Base-by-base conservation (phyloP, 78 protist species). In the Bodo saltans region DNA sequence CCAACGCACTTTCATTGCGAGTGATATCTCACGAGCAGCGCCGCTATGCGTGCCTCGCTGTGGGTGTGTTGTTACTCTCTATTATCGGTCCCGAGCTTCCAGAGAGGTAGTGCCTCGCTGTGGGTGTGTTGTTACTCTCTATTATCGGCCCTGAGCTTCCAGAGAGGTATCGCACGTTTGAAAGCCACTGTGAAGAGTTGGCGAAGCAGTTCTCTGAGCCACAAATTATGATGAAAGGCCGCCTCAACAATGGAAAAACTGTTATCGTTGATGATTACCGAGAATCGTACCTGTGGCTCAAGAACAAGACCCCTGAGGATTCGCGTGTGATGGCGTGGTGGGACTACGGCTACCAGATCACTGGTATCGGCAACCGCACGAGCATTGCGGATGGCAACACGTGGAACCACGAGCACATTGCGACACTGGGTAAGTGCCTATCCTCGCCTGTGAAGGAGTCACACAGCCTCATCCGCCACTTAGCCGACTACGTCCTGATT, bases 301-400 rank as follows among this genome's bases (percentile, higher is more conserved):
- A 91, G 27, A 41, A 80, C 72, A 98, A 97, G 93, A 98, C 99
- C n/a, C 80, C 94, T 1, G 91, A 71, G 27, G 94, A 98, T 71
- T 96, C 97, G 0, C 38, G 72, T 67, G 87, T 96, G 78, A 95
- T 97, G 97, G 84, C 95, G 27, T 97, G 99, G 99, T 98, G 99
- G 99, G 99, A 98, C 87, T 98, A 98, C 78, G 99, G 99, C 37
- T 98, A 98, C 90, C 99, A 98, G 90, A 87, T 98, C 52, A 70
- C 96, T 2, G 98, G 94, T 32, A 95, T 98, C 96, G 95, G 96
- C 67, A 94, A 97, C 86, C 90, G 99, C 53, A 97, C 99, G 0
- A 81, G 87, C 1, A 72, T 98, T 35, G 99, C 96, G 25, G 99
- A 98, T 85, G 96, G 96, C 89, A 98, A 98, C 95, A 98, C 99